Evolutionary conservation across 2,329 filamentous ascomycete genomes (phyloP).

Genomic region (Colletotrichum sojae): DNA sequence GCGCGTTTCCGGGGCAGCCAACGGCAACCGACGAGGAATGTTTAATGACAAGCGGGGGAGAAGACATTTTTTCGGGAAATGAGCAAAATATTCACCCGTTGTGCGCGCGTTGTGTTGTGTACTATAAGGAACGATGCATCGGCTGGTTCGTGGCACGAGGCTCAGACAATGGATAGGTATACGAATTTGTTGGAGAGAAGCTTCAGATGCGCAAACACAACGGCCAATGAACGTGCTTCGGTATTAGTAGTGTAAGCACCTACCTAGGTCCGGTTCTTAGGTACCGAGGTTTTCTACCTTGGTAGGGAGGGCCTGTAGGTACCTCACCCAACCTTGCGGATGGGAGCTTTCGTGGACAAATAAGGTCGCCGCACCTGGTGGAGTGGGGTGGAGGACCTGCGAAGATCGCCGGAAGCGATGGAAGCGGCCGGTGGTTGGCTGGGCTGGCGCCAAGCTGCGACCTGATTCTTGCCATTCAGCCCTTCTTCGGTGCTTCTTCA

Average conservation of each 20-base stretch:
- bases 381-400: conserved; percentile 24
- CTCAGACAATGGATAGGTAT: background rate
- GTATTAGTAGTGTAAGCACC: conserved; percentile 1
- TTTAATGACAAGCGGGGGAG: conserved; percentile 34
- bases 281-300: too few species aligned
- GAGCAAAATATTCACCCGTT: conserved; percentile 5
- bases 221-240: conserved; percentile 15
- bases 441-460: background rate
- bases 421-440: conserved; percentile 24
- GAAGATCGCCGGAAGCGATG: conserved; percentile 38
- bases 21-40: conserved; percentile 24
- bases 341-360: background rate
- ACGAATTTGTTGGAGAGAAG: conserved; percentile 9
- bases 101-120: background rate
- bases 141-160: background rate
- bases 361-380: conserved; percentile 15
- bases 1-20: conserved; percentile 40
- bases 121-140: background rate
- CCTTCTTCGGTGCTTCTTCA: too few species aligned
- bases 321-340: background rate
- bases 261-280: background rate
- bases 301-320: background rate
- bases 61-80: conserved; percentile 31
- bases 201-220: background rate
- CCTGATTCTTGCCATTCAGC: background rate